A percentile compares a stretch with the other conserved stretches of the same genome.
Conservation (phyloP, 306 rosid species). For the Senna siamea region DNA sequence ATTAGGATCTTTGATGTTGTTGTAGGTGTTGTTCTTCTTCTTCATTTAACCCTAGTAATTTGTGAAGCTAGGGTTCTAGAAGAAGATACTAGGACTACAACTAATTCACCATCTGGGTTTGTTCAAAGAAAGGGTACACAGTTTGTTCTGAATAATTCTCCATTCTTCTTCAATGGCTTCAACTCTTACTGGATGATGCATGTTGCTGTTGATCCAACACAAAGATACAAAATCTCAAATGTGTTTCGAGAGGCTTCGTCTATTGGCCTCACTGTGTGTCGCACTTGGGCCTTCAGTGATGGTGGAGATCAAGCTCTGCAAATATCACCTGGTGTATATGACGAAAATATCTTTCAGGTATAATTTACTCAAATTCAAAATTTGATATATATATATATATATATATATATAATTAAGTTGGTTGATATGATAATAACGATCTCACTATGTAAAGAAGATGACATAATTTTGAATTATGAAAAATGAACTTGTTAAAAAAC, state of each 20-base stretch:
- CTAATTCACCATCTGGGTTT: conserved; percentile 32
- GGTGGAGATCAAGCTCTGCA: conserved; percentile 58
- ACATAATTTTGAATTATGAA: too few species aligned
- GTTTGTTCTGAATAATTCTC: conserved; percentile 39
- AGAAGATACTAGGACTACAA: too few species aligned
- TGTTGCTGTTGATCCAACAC: conserved; percentile 50
- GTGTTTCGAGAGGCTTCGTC: conserved; percentile 55
- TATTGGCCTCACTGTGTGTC: conserved; percentile 54
- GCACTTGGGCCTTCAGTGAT: conserved; percentile 66
- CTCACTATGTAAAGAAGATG: too few species aligned
- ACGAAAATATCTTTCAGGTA: conserved; percentile 46
- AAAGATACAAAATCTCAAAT: conserved; percentile 48
- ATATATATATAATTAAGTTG: too few species aligned
- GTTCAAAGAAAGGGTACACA: conserved; percentile 46
- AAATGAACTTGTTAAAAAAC: too few species aligned
- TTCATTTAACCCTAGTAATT: conserved; percentile 14
- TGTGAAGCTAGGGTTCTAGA: conserved; percentile 29
- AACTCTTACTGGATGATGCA: conserved; percentile 69
- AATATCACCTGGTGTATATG: conserved; percentile 53
- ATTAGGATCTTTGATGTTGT: conserved; percentile 4
- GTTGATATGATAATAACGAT: too few species aligned
- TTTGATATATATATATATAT: too few species aligned
- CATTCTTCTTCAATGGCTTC: conserved; percentile 60
- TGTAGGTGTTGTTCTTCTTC: neutral
- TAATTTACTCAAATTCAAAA: too few species aligned